These are phyloP conservation scores for Penicillium verhagenii DNA, from an alignment of 495 filamentous ascomycete species.

Conservation along the genomic window DNA sequence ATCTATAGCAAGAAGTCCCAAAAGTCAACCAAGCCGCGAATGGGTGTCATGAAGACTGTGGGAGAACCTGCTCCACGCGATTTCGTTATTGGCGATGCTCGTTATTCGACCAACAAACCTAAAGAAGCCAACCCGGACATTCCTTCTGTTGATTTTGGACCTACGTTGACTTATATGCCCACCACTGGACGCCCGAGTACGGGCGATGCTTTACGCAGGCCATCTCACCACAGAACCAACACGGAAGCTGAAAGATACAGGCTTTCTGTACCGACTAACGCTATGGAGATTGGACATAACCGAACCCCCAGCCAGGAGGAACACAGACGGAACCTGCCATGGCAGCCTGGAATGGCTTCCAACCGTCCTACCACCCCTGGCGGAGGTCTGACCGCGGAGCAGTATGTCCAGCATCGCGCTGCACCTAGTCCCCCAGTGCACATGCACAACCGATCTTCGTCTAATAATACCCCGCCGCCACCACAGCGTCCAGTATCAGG, in stretches of 20 bases:
- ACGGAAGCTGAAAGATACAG: constrained; percentile 35
- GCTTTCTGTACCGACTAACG: constrained; percentile 22
- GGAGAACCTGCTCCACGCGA: constrained; percentile 57
- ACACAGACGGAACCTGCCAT: constrained; percentile 63
- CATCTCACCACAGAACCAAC: constrained; percentile 41
- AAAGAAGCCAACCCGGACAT: constrained; percentile 51
- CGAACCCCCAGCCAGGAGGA: constrained; percentile 46
- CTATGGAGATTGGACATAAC: constrained; percentile 32
- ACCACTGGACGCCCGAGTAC: constrained; percentile 40
- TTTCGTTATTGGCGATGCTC: constrained; percentile 61
- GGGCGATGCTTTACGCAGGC: constrained; percentile 37
- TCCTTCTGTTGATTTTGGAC: constrained; percentile 83
- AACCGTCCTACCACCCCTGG: constrained; percentile 46
- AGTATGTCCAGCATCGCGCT: constrained; percentile 80
- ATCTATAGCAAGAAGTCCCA: constrained; percentile 57
- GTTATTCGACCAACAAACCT: constrained; percentile 44
- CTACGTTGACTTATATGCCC: constrained; percentile 67
- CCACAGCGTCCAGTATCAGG: constrained; percentile 49
- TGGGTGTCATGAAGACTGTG: constrained; percentile 80
- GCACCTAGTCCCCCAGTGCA: constrained; percentile 50
- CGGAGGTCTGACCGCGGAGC: constrained; percentile 59
- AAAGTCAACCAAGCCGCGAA: constrained; percentile 68
- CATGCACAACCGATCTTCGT: constrained; percentile 59
- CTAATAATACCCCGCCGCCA: constrained; percentile 49
- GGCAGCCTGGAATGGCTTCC: constrained; percentile 71